Base-by-base conservation (phyloP, 169 alveolate species). In the Plasmodium fragile region DNA sequence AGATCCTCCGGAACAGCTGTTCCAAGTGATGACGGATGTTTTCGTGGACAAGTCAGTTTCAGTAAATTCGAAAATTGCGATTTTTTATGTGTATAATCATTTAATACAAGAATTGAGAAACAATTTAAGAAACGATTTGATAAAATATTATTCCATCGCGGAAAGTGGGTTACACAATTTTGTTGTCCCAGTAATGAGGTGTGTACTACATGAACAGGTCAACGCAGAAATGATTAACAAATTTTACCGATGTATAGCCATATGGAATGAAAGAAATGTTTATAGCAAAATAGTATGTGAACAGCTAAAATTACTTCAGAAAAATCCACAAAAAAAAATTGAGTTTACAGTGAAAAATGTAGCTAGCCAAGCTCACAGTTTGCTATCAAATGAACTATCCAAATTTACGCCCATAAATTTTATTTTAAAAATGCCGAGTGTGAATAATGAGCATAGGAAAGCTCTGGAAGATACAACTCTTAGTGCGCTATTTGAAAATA, bases 351-450 rank as follows among this genome's bases (percentile, higher is more conserved):
- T 81, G 32, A 79, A 90, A 71, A 53, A 78, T 79, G 53, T 49
- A 70, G 11, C 72, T 41, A 65, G 73, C 75, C 83, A 80, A 80
- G 84, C 94, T 32, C 94, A 90, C 69, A 80, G 81, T 80, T 90
- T 81, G 70, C 53, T 90, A 43, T 90, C 94, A 18, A 90, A 90
- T 90, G 94, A 90, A 81, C 25, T 90, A 4, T 90, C 94, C 16
- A 90, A 90, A 80, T 90, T 79, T 80, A 49, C 55, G 6, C 92
- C 94, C 11, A 32, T 90, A 70, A 79, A 53, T 79, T 90, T 90
- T 81, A 79, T 90, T 65, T 90, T 90, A 90, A 79, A 90, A 75
- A 90, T 90, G 94, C 94, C 94, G 3, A 90, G 94, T 90, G 82
- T 69, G 25, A 90, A 90, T 69, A 90, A 90, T 80, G 94, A 78